These are phyloP conservation scores for Phytophthora crassamura DNA, from an alignment of 352 stramenopile genomes.

Conservation along the genomic window DNA sequence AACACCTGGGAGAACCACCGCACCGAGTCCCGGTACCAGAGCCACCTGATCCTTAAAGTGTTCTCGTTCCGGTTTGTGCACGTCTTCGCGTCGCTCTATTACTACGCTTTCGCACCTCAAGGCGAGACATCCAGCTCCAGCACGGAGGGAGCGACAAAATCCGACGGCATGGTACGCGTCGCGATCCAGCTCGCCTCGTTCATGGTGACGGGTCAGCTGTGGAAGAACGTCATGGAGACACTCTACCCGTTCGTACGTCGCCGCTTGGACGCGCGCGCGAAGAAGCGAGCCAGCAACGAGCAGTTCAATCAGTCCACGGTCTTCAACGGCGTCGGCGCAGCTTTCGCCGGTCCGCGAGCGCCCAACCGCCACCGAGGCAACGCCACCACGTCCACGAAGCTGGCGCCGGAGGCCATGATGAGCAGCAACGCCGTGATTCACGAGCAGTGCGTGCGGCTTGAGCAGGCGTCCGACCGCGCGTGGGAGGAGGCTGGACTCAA, in stretches of 20 bases:
- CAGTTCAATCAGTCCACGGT: constrained; percentile 70
- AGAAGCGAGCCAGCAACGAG: constrained; percentile 64
- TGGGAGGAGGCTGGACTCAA: constrained; percentile 93
- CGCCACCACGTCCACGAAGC: constrained; percentile 17
- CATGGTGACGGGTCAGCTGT: constrained; percentile 94
- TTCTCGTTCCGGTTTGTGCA: constrained; percentile 98
- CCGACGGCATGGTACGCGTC: constrained; percentile 87
- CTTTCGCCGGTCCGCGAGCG: constrained; percentile 14
- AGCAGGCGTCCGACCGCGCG: constrained; percentile 80
- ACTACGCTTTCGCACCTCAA: constrained; percentile 91
- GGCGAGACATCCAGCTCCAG: constrained; percentile 6
- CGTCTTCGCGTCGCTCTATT: constrained; percentile 97
- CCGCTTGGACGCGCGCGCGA: constrained; percentile 47
- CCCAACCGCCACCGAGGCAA: constrained; percentile 19
- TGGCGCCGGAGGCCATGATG: constrained; percentile 27
- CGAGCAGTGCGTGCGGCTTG: constrained; percentile 79
- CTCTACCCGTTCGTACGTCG: constrained; percentile 79
- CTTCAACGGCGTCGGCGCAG: constrained; percentile 48
- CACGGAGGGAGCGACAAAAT: constrained; percentile 9
- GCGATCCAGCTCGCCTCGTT: constrained; percentile 94
- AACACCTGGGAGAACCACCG: constrained; percentile 96
- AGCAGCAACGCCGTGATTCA: constrained; percentile 71
- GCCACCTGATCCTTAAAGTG: constrained; percentile 97
- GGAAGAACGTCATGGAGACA: constrained; percentile 93
- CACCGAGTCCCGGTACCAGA: constrained; percentile 86